Evolutionary conservation across 2,329 filamentous ascomycete species (phyloP).

Genomic region (Aspergillus fijiensis): DNA sequence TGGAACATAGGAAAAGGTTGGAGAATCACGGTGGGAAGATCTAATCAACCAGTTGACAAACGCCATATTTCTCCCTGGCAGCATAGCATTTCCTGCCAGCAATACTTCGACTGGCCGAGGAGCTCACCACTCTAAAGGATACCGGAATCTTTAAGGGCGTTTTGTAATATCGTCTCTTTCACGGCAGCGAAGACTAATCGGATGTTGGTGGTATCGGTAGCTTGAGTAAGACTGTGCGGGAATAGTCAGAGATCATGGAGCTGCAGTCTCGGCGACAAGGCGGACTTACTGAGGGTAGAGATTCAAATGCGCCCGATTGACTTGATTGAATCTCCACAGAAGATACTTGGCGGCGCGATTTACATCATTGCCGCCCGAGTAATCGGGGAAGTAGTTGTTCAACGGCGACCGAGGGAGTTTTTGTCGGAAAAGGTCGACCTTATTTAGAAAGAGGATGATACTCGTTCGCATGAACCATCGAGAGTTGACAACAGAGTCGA

Average conservation of each 20-base stretch:
- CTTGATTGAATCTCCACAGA: conserved; percentile 97
- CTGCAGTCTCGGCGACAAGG: not conserved
- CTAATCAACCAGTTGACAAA: not conserved
- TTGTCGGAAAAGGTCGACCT: conserved; percentile 96
- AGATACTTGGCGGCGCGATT: conserved; percentile 98
- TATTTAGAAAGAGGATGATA: conserved; percentile 98
- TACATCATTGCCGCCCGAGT: conserved; percentile 95
- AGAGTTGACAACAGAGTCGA: conserved; percentile 98
- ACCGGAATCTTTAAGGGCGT: conserved; percentile 95
- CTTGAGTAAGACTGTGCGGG: conserved; percentile 80
- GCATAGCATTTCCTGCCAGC: not conserved
- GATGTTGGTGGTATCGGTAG: conserved; percentile 97
- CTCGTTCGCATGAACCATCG: conserved; percentile 99
- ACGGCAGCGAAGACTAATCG: conserved; percentile 96
- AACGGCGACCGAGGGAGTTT: conserved; percentile 88
- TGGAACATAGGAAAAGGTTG: not conserved
- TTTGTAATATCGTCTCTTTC: conserved; percentile 98
- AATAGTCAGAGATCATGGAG: conserved; percentile 16
- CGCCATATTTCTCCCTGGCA: not conserved
- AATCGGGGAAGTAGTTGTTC: conserved; percentile 95
- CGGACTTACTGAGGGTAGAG: conserved; percentile 88
- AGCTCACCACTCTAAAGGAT: conserved; percentile 62
- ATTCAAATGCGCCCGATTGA: conserved; percentile 93
- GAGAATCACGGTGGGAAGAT: not conserved
- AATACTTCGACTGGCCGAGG: not conserved